These are phyloP conservation scores for Pseudotsuga menziesii DNA, from an alignment of 75 land plant genomes.

Conservation along the genomic window DNA sequence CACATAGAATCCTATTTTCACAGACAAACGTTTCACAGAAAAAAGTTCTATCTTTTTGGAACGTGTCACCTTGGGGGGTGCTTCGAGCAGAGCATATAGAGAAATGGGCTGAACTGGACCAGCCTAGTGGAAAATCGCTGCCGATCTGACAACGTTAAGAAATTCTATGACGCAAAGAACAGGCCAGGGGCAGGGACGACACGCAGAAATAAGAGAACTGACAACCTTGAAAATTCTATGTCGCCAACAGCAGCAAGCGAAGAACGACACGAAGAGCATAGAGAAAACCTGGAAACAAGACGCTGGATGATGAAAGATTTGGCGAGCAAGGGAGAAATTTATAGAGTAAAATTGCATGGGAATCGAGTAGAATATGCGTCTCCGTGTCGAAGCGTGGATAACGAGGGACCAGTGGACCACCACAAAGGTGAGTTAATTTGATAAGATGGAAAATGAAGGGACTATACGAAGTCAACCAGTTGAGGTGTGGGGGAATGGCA, in stretches of 20 bases:
- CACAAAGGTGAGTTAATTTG: not conserved
- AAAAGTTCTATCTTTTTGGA: too few relatives aligned
- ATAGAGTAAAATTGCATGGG: not conserved
- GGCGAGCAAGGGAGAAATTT: not conserved
- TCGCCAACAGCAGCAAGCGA: not conserved
- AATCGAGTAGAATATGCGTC: not conserved
- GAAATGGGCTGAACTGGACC: too few relatives aligned
- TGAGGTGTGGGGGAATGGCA: not conserved
- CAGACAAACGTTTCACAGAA: too few relatives aligned
- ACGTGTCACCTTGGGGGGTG: too few relatives aligned
- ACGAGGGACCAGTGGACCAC: not conserved
- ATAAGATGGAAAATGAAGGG: not conserved
- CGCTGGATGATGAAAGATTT: not conserved
- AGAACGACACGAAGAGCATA: not conserved
- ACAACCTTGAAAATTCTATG: not conserved
- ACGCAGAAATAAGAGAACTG: not conserved
- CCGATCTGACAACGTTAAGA: not conserved
- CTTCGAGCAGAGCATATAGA: too few relatives aligned
- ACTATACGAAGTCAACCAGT: not conserved
- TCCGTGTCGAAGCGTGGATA: not conserved
- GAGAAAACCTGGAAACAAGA: not conserved
- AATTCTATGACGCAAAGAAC: not conserved
- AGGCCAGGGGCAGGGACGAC: not conserved
- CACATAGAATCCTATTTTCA: not conserved
- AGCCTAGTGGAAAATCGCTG: too few relatives aligned